Evolutionary conservation across 352 stramenopile species (phyloP).

Genomic region (Elongisporangium prolatum): DNA sequence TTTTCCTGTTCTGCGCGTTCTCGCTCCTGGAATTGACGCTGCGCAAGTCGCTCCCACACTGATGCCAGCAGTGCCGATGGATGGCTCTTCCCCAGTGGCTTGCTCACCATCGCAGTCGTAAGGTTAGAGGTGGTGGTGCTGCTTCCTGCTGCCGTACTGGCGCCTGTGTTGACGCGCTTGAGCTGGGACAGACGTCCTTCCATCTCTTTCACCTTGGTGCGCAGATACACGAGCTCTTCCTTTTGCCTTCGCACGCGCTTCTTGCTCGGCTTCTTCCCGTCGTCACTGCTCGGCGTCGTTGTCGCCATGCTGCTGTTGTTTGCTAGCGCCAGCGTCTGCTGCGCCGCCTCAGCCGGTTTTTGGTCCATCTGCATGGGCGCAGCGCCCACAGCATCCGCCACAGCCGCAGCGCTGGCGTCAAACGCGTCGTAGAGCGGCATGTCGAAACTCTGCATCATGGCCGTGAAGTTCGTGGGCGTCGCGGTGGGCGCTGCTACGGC

Average conservation of each 20-base stretch:
- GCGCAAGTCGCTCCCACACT: slow-evolving; percentile 36
- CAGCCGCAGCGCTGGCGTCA: slow-evolving; percentile 4
- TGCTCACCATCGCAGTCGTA: slow-evolving; percentile 12
- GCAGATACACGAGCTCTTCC: slow-evolving; percentile 39
- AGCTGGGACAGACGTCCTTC: slow-evolving; percentile 25
- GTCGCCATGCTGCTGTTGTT: slow-evolving; percentile 10
- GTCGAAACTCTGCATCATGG: slow-evolving; percentile 9
- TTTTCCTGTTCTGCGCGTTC: slow-evolving; percentile 36
- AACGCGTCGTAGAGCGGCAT: slow-evolving; percentile 1
- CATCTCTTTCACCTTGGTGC: slow-evolving; percentile 37
- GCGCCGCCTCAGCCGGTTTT: too few relatives aligned
- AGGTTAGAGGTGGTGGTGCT: slow-evolving; percentile 3
- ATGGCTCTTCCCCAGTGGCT: slow-evolving; percentile 2
- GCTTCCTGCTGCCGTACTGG: slow-evolving; percentile 8
- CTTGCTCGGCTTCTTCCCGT: slow-evolving; percentile 15
- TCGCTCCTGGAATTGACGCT: slow-evolving; percentile 28
- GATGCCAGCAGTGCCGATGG: slow-evolving; percentile 14
- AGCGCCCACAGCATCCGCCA: slow-evolving; percentile 3
- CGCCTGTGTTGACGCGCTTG: slow-evolving; percentile 4
- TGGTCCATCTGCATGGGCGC: neutral
- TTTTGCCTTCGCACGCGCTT: slow-evolving; percentile 34
- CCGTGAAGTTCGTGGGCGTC: slow-evolving; percentile 12
- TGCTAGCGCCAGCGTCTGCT: neutral
- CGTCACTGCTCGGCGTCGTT: neutral
- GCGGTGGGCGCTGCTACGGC: slow-evolving; percentile 17